These are phyloP conservation scores for Rhypophila decipiens DNA, from an alignment of 495 filamentous ascomycete genomes.

Conservation along the genomic window DNA sequence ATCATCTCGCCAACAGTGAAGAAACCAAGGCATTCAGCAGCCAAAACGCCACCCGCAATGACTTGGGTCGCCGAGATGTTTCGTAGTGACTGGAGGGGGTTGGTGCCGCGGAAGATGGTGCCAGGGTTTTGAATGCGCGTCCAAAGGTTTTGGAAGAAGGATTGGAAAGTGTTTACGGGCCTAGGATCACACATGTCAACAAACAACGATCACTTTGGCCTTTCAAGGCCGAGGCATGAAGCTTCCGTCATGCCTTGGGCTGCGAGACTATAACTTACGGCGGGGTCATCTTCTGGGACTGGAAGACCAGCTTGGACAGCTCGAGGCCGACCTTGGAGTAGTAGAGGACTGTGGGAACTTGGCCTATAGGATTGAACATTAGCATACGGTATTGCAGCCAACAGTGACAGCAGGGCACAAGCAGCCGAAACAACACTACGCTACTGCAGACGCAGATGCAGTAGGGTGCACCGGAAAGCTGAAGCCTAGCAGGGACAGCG, in stretches of 20 bases:
- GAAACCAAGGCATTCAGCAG: constrained; percentile 88
- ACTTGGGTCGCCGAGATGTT: constrained; percentile 64
- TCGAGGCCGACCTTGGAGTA: constrained; percentile 86
- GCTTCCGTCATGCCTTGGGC: no score
- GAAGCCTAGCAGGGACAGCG: background rate
- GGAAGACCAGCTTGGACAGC: constrained; percentile 79
- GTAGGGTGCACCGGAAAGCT: background rate
- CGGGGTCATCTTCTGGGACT: constrained; percentile 83
- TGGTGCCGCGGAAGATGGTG: constrained; percentile 34
- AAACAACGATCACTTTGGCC: no score
- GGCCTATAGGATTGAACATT: constrained; percentile 46
- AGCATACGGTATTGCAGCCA: background rate
- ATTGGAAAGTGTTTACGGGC: constrained; percentile 72
- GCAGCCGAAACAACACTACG: background rate
- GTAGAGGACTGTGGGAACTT: constrained; percentile 81
- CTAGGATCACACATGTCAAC: constrained; percentile 42
- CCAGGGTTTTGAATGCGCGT: constrained; percentile 62
- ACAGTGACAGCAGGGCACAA: background rate
- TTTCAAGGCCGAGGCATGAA: no score
- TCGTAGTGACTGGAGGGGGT: constrained; percentile 53
- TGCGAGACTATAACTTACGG: constrained; percentile 59
- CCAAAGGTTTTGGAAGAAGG: constrained; percentile 71
- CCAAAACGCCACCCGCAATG: constrained; percentile 63
- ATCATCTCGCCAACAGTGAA: constrained; percentile 98
- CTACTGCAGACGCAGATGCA: background rate